Conservation (phyloP, 2,329 filamentous ascomycete genomes). For the Monosporascus sp. region DNA sequence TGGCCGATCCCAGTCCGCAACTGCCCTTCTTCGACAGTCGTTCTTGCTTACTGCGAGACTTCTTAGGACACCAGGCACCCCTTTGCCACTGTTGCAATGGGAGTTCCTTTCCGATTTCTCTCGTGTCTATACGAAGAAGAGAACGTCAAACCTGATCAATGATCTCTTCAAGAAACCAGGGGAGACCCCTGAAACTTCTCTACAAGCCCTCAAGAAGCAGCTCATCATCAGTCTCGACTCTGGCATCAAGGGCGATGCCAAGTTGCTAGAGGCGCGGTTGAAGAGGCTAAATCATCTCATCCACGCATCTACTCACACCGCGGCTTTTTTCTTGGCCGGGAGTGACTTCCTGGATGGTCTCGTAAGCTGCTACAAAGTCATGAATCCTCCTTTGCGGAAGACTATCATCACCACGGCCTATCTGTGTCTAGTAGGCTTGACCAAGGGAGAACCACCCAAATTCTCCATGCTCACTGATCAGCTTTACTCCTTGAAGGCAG, state of each 20-base stretch:
- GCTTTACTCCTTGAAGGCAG: conserved; percentile 71
- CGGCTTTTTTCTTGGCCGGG: conserved; percentile 67
- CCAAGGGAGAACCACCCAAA: conserved; percentile 61
- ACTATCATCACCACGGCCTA: conserved; percentile 69
- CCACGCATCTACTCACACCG: conserved; percentile 51
- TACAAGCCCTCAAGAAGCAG: conserved; percentile 55
- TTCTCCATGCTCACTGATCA: conserved; percentile 75
- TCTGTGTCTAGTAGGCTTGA: conserved; percentile 65
- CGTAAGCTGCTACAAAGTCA: conserved; percentile 57
- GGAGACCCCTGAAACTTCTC: conserved; percentile 43
- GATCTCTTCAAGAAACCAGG: conserved; percentile 48
- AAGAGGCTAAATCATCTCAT: conserved; percentile 58
- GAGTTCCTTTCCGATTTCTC: conserved; percentile 64
- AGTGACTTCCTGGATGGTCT: conserved; percentile 84
- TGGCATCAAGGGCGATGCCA: conserved; percentile 50
- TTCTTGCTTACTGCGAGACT: conserved; percentile 61
- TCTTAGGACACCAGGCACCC: conserved; percentile 38
- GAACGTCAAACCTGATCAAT: conserved; percentile 44
- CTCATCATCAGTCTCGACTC: conserved; percentile 60
- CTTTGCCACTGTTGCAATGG: conserved; percentile 52
- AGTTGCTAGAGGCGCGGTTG: conserved; percentile 48
- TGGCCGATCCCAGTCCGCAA: conserved; percentile 28
- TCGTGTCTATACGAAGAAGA: conserved; percentile 60
- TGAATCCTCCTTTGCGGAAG: conserved; percentile 58
- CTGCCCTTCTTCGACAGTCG: conserved; percentile 52